A percentile compares a stretch with the other conserved stretches of the same genome.
Conservation (phyloP, 176 grass and related monocot genomes). For the Oryza glaberrima region DNA sequence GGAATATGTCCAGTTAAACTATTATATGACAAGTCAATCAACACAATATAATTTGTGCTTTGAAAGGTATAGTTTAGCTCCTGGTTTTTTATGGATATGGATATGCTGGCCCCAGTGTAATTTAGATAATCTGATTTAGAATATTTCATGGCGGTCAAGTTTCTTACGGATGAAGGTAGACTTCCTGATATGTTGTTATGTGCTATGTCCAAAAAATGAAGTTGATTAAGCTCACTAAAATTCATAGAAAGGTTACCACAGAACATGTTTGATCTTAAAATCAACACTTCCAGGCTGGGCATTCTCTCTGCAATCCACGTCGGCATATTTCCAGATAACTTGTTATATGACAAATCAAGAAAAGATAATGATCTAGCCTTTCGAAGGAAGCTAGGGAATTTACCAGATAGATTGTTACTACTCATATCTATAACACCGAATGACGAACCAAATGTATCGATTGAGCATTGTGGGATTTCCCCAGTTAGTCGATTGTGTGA, state of each 20-base stretch:
- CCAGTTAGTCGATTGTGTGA: constrained; percentile 25
- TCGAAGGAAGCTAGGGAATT: constrained; percentile 41
- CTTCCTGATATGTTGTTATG: constrained; percentile 51
- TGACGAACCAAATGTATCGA: neutral
- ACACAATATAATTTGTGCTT: neutral
- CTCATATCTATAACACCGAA: constrained; percentile 3
- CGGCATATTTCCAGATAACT: too few species aligned
- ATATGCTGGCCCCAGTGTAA: neutral
- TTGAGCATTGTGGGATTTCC: too few species aligned
- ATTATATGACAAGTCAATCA: constrained; percentile 32
- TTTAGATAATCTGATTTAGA: too few species aligned
- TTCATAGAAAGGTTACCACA: constrained; percentile 40
- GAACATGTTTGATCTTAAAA: constrained; percentile 49
- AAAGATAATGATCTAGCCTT: neutral
- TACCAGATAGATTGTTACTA: constrained; percentile 36
- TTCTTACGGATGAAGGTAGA: constrained; percentile 29
- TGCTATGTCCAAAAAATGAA: constrained; percentile 43
- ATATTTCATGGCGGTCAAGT: too few species aligned
- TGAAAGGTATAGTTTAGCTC: neutral
- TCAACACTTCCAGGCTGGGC: neutral
- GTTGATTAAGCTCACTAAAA: neutral
- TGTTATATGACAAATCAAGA: too few species aligned
- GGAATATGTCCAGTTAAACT: neutral
- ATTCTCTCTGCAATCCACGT: constrained; percentile 39
- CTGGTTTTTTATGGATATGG: constrained; percentile 1